Percentiles rank a stretch among this genome's conserved stretches.
Conservation (phyloP, 148 eudicot species). For the Rhododendron simsii region DNA sequence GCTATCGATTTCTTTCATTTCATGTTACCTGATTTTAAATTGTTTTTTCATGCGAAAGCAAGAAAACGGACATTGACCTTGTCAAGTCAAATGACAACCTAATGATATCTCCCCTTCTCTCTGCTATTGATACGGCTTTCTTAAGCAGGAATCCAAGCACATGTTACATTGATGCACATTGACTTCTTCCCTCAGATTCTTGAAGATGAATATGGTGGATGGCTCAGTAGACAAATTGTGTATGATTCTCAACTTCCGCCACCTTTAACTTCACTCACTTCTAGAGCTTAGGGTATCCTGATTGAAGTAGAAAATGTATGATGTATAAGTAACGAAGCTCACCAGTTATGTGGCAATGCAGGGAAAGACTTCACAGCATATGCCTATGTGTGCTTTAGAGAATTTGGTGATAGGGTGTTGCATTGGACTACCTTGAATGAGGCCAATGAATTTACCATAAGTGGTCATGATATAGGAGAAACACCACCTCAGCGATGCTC, state of each 20-base stretch:
- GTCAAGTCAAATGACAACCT: not conserved
- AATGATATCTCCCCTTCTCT: conserved; percentile 13
- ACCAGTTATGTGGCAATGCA: conserved; percentile 18
- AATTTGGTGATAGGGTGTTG: conserved; percentile 10
- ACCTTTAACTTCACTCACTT: not conserved
- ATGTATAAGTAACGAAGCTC: not conserved
- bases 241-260: conserved; percentile 13
- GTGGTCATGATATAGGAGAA: no score
- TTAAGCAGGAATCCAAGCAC: conserved; percentile 59
- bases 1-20: no score
- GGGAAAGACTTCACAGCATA: conserved; percentile 52
- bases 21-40: not conserved
- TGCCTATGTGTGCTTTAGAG: conserved; percentile 62
- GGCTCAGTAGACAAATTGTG: conserved; percentile 43
- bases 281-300: not conserved
- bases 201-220: conserved; percentile 75
- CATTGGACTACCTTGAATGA: no score
- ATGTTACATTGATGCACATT: conserved; percentile 50
- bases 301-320: no score
- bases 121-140: not conserved
- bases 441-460: no score
- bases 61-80: not conserved
- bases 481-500: conserved; percentile 48
- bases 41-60: not conserved
- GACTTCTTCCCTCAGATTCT: conserved; percentile 56